phyloP scores from a whole-genome alignment of 805 yeast species.

The Saccharomyces kudriavzevii region DNA sequence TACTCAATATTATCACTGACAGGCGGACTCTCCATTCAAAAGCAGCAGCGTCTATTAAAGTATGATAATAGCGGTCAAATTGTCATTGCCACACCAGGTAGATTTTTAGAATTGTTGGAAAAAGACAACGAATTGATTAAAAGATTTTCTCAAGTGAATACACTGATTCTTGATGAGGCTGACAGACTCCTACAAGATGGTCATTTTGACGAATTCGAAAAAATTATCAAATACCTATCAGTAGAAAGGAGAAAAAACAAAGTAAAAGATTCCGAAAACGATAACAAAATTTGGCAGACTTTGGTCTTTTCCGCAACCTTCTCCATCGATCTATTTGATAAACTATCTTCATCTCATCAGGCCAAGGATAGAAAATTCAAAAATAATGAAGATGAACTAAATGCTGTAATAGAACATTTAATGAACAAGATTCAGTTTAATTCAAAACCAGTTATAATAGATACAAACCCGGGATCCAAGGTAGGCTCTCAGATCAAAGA shows the following conservation, averaged over 20 bases:
- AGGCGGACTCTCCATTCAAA: constrained; percentile 92
- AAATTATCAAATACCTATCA: constrained; percentile 57
- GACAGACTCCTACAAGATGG: constrained; percentile 93
- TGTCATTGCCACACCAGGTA: constrained; percentile 91
- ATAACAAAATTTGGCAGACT: constrained; percentile 61
- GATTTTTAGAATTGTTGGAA: constrained; percentile 75
- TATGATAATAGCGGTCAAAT: constrained; percentile 62
- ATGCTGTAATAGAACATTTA: constrained; percentile 58
- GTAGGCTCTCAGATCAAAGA: constrained; percentile 73
- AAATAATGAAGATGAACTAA: constrained; percentile 31
- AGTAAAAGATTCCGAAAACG: constrained; percentile 30
- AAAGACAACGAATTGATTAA: constrained; percentile 40
- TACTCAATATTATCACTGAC: constrained; percentile 67
- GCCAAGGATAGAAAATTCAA: constrained; percentile 18
- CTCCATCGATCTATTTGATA: constrained; percentile 70
- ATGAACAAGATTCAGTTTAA: constrained; percentile 64
- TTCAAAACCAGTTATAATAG: constrained; percentile 64
- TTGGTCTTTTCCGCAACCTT: constrained; percentile 94
- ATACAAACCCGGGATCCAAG: constrained; percentile 77
- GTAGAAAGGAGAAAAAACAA: constrained; percentile 34
- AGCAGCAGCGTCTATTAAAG: constrained; percentile 73
- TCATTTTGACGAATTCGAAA: constrained; percentile 87
- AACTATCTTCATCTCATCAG: constrained; percentile 43
- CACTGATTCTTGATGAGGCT: constrained; percentile 84
- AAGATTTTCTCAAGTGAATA: constrained; percentile 37